Evolutionary conservation across 345 rosid genomes (phyloP), one percentile per base, ranked within the genome.

Genomic region (Excoecaria cochinchinensis): DNA sequence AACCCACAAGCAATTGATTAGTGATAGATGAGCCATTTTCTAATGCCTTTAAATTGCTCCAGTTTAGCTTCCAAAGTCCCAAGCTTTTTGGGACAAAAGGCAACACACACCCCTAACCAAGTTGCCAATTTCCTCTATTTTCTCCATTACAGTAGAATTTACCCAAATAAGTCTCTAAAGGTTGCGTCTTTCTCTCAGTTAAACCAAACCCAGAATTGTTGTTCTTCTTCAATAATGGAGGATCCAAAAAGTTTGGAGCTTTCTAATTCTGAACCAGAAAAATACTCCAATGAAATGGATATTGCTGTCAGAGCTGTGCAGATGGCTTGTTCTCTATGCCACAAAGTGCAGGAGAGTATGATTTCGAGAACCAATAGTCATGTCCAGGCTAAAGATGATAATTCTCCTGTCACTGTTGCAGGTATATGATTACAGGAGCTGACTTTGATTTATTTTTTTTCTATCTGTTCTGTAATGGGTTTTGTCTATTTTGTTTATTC

Each of bases 261-360:
- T 76, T 73, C 75, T 17, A 44, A 70, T 74, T 12, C n/a, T 39
- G 61, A 42, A 48, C 55, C 80, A 22, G 80, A 72, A 0, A 75
- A 53, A 0, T 80, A 84, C 73, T 73, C 78, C n/a, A 71, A 76
- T 66, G 90, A 87, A 79, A 51, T 85, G 77, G 85, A 84, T 55
- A 71, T 82, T 76, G 90, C 86, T 53, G 87, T 87, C 62, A 79
- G 84, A 72, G 89, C 86, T 66, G 86, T 87, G 12, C 90, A 85
- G 73, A 82, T 84, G 85, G 89, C 89, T 8, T 87, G 89, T 67
- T 85, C 79, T 53, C 82, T 87, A 11, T 87, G 87, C 68, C 87
- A 85, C 73, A 82, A 76, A 76, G 85, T 84, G 75, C 89, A 87
- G 63, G 85, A 77, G 13, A 75, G 73, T 31, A 75, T 87, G 80